Evolutionary conservation across 2,329 filamentous ascomycete genomes (phyloP).

Genomic region (Diaporthe helianthi): DNA sequence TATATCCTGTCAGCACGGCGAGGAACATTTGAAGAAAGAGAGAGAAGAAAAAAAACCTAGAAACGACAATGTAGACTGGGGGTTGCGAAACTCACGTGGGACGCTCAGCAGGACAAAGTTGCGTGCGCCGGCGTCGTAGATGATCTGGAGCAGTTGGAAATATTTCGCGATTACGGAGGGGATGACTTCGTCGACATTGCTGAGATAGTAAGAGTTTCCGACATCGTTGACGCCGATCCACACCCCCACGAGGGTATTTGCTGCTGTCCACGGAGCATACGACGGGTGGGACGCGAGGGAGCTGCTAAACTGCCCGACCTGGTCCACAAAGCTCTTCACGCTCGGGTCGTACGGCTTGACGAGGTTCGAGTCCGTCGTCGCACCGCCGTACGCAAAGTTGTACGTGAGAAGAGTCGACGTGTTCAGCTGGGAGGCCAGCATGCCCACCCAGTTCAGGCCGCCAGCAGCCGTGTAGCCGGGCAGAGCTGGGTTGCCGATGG

Average conservation of each 20-base stretch:
- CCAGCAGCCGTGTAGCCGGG: conserved; percentile 56
- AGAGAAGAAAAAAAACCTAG: too few relatives aligned
- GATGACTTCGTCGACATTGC: conserved; percentile 44
- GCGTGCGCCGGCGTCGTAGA: conserved; percentile 61
- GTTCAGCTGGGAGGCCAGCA: conserved; percentile 52
- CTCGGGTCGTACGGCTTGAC: conserved; percentile 55
- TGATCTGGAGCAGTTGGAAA: conserved; percentile 47
- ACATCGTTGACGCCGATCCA: conserved; percentile 56
- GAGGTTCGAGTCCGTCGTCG: conserved; percentile 56
- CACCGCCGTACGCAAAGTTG: conserved; percentile 59
- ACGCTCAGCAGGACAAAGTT: conserved; percentile 68
- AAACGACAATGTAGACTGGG: too few relatives aligned
- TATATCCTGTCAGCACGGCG: background rate
- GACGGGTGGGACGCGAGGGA: conserved; percentile 45
- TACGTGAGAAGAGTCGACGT: conserved; percentile 51
- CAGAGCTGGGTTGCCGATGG: conserved; percentile 66
- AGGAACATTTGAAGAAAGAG: too few relatives aligned
- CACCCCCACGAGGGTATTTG: conserved; percentile 55
- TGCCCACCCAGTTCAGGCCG: conserved; percentile 57
- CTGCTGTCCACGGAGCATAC: conserved; percentile 50
- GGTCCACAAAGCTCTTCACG: conserved; percentile 59
- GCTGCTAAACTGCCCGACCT: conserved; percentile 52
- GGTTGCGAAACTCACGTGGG: conserved; percentile 48
- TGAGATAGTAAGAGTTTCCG: conserved; percentile 53
- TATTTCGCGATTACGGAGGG: conserved; percentile 52